phyloP scores from a whole-genome alignment of 2,329 filamentous ascomycete genomes.

The Pyricularia pennisetigena region DNA sequence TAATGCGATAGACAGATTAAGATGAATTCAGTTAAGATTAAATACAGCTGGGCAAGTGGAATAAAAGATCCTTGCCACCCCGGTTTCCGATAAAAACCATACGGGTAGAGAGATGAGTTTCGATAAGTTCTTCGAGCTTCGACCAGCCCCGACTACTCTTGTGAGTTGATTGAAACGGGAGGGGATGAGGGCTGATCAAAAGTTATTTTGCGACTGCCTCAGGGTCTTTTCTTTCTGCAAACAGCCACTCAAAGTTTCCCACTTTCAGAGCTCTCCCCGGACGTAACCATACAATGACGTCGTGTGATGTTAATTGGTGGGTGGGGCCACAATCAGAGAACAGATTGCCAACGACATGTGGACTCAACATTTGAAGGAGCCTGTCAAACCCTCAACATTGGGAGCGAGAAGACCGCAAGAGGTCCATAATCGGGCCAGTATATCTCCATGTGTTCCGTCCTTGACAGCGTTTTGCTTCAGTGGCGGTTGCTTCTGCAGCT shows the following conservation, averaged over 20 bases:
- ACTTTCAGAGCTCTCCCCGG: not conserved
- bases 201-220: not conserved
- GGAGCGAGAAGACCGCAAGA: not conserved
- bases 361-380: not conserved
- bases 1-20: not conserved
- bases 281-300: slow-evolving; percentile 4
- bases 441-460: not conserved
- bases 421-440: not conserved
- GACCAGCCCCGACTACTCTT: not conserved
- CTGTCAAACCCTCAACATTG: not conserved
- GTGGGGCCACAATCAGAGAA: slow-evolving; percentile 4
- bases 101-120: not conserved
- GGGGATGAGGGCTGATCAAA: not conserved
- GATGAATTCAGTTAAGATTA: not conserved
- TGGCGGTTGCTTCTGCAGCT: slow-evolving; percentile 2
- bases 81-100: not conserved
- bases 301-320: slow-evolving; percentile 2
- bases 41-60: not conserved
- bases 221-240: not conserved
- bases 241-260: not conserved
- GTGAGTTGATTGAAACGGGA: not conserved
- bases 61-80: slow-evolving; percentile 1
- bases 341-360: not conserved
- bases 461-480: not conserved
- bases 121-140: not conserved